phyloP scores from a whole-genome alignment of 495 filamentous ascomycete genomes.

The Usnea hakonensis region DNA sequence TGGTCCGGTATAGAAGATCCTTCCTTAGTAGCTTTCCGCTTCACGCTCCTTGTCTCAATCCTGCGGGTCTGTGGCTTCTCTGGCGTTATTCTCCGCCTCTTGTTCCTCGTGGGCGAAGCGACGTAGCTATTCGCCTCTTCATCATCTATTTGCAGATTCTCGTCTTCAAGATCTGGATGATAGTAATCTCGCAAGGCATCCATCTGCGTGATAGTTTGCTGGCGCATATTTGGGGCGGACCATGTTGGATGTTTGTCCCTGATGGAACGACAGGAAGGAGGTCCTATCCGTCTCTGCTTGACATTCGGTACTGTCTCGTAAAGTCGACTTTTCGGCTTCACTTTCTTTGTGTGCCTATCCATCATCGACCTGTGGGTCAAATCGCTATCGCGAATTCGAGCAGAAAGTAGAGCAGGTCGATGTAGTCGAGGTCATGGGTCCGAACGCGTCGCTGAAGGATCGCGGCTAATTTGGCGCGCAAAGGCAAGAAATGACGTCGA shows the following conservation, averaged over 20 bases:
- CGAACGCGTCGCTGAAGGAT: neutral
- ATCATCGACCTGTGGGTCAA: neutral
- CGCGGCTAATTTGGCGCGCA: neutral
- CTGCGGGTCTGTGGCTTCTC: slow-evolving; percentile 1
- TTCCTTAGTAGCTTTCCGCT: slow-evolving; percentile 2
- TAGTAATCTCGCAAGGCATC: slow-evolving; percentile 15
- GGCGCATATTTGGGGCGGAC: slow-evolving; percentile 17
- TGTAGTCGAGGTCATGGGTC: too few species aligned
- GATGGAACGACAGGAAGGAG: slow-evolving; percentile 1
- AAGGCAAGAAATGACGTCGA: neutral
- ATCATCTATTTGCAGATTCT: slow-evolving; percentile 12
- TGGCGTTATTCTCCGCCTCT: slow-evolving; percentile 12
- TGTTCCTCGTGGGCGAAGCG: neutral
- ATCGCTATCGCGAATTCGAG: too few species aligned
- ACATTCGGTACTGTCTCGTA: neutral
- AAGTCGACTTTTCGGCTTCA: neutral
- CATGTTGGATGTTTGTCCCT: slow-evolving; percentile 8
- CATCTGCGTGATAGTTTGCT: slow-evolving; percentile 30
- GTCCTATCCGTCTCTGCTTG: slow-evolving; percentile 8
- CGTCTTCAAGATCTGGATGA: slow-evolving; percentile 16
- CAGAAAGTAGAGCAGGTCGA: too few species aligned
- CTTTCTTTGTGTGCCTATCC: neutral
- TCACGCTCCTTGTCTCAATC: slow-evolving; percentile 15
- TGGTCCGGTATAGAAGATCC: neutral
- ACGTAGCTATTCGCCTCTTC: slow-evolving; percentile 11